These are phyloP conservation scores for Myriosclerotinia scirpicola DNA, from an alignment of 2,329 filamentous ascomycete species.

Conservation along the genomic window DNA sequence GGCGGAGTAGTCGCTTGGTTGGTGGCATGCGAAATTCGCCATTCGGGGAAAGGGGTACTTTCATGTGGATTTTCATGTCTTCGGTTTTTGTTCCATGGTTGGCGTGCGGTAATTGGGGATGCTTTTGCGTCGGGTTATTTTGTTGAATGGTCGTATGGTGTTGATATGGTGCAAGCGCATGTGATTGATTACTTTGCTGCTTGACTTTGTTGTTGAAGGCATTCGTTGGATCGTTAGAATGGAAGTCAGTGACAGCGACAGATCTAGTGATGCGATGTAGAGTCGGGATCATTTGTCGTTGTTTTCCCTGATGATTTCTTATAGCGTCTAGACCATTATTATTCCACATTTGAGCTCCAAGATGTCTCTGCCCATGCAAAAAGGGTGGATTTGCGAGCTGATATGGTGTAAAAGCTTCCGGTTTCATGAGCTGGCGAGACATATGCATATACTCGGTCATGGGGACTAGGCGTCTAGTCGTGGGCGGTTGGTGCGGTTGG, in stretches of 20 bases:
- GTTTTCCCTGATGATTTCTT: too few relatives aligned
- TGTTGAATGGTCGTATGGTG: neutral
- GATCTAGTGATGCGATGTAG: neutral
- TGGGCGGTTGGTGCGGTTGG: too few relatives aligned
- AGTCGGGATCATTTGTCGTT: neutral
- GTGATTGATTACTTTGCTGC: rapidly evolving
- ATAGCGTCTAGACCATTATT: too few relatives aligned
- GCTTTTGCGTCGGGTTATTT: too few relatives aligned
- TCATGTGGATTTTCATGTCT: neutral
- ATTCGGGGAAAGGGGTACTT: too few relatives aligned
- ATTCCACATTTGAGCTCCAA: neutral
- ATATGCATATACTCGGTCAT: too few relatives aligned
- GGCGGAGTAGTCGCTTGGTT: neutral
- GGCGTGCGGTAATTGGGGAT: neutral
- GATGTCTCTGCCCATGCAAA: neutral
- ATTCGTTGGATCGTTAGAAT: neutral
- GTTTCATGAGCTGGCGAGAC: too few relatives aligned
- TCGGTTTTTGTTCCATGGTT: neutral
- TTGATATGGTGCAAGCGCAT: too few relatives aligned
- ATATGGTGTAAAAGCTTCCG: rapidly evolving
- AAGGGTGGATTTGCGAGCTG: neutral
- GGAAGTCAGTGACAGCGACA: rapidly evolving
- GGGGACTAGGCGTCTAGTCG: too few relatives aligned
- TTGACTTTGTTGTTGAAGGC: rapidly evolving
- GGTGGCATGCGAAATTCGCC: neutral